A percentile compares a stretch with the other conserved stretches of the same genome.
Evolutionary conservation across 1,139 yeast genomes (phyloP).

Genomic region (Hemisphaericaspora xylofermentans): DNA sequence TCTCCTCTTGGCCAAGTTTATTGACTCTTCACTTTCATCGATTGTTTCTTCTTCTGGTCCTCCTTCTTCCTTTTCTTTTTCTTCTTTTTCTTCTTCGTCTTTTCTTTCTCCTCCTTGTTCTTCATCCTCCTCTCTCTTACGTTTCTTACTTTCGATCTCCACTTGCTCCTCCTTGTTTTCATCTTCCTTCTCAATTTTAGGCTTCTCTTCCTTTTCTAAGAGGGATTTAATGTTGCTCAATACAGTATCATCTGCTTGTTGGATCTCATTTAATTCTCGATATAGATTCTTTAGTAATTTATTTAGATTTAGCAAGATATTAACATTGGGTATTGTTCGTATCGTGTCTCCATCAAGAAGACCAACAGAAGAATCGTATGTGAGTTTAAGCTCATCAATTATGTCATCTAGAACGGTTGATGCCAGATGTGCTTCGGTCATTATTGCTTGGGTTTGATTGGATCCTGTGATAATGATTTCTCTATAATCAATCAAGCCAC

Average conservation of each 20-base stretch:
- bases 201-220: conserved; percentile 11
- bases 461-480: too few species aligned
- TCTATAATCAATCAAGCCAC: too few species aligned
- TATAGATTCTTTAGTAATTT: conserved; percentile 49
- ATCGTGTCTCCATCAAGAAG: conserved; percentile 58
- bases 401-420: conserved; percentile 51
- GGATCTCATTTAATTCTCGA: conserved; percentile 48
- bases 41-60: conserved; percentile 13
- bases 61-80: too few species aligned
- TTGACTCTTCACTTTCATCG: conserved; percentile 11
- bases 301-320: conserved; percentile 45
- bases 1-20: conserved; percentile 16
- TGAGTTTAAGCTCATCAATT: conserved; percentile 50
- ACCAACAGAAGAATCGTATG: conserved; percentile 61
- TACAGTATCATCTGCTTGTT: conserved; percentile 42
- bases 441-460: conserved; percentile 7
- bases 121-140: conserved; percentile 5
- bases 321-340: conserved; percentile 45
- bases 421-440: conserved; percentile 31
- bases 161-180: conserved; percentile 3
- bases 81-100: too few species aligned
- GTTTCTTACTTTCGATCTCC: conserved; percentile 3
- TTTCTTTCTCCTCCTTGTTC: conserved; percentile 1
- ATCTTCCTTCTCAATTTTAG: conserved; percentile 12
- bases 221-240: conserved; percentile 24